Evolutionary conservation across 345 rosid genomes (phyloP), one percentile per base, ranked within the genome.

Genomic region (Brassica rapa): DNA sequence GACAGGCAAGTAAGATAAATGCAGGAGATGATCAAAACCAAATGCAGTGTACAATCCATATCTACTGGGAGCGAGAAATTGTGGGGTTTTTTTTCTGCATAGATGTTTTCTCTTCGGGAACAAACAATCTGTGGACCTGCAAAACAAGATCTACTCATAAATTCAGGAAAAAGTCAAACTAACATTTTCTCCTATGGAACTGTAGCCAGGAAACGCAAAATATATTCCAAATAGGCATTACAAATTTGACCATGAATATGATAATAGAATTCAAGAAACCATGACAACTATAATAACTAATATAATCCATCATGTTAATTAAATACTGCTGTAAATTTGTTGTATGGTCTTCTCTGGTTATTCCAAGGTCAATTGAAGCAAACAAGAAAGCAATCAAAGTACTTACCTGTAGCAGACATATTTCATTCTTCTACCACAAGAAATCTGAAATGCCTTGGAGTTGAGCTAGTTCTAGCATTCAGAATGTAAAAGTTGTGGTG

Each of bases 1-100:
- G 66, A 62, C 0, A 60, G 10, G 11, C 5, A 77, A 60, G 72
- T 60, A 30, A 80, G 19, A 32, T 69, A 24, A 14, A 70, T 2
- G 4, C 11, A 71, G 6, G 24, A 79, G 71, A 65, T 23, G 4
- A 73, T 6, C 62, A 68, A 76, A 76, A 68, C 49, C 53, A 76
- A 33, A 41, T 25, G 14, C 4, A 68, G 15, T 43, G 16, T 55
- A 19, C 4, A 55, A 55, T 7, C 60, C 25, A 16, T 55, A 21
- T 19, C 24, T 55, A 55, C 60, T 7, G 60, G 10, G 0, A 78
- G 25, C 7, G 10, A 19, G 25, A 43, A 43, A 55, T 24, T 19
- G 79, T 3, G 78, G 76, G 7, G 14, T 12, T 43, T 43, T 11
- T 2, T 55, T 16, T 55, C 82, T 16, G 25, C 11, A 19, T 6